Percentiles rank a stretch among this genome's conserved stretches.
Evolutionary conservation across 768 basidiomycete genomes (phyloP).

Genomic region (Russula sp.): DNA sequence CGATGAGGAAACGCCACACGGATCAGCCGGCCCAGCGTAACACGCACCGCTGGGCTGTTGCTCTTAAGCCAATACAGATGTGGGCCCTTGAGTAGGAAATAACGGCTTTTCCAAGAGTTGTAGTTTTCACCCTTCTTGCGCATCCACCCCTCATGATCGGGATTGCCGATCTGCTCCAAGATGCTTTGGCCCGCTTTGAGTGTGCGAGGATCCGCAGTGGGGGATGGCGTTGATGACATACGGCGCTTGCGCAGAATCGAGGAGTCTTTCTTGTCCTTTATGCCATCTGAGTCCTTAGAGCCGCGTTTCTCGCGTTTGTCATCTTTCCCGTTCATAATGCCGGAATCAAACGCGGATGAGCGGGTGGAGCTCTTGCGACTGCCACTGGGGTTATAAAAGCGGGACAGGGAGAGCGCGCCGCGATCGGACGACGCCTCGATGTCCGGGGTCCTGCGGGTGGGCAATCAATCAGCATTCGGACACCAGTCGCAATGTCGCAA

Average conservation of each 20-base stretch:
- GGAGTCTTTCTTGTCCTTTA: slow-evolving; percentile 33
- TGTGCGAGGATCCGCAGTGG: background rate
- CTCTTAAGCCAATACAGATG: slow-evolving; percentile 85
- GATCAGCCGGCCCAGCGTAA: background rate
- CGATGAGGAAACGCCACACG: background rate
- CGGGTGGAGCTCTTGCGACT: slow-evolving; percentile 41
- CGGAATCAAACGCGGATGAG: slow-evolving; percentile 38
- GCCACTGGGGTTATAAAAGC: slow-evolving; percentile 35
- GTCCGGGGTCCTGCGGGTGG: slow-evolving; percentile 30
- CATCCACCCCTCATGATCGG: slow-evolving; percentile 93
- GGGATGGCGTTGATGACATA: slow-evolving; percentile 28
- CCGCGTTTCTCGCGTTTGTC: slow-evolving; percentile 26
- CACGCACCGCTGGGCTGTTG: slow-evolving; percentile 50
- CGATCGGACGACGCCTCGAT: slow-evolving; percentile 41
- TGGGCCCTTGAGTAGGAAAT: slow-evolving; percentile 87
- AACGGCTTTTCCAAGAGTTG: slow-evolving; percentile 87
- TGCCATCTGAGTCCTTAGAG: slow-evolving; percentile 23
- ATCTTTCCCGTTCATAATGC: slow-evolving; percentile 25
- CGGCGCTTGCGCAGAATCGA: slow-evolving; percentile 49
- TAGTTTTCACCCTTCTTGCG: slow-evolving; percentile 92
- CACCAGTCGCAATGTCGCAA: slow-evolving; percentile 1
- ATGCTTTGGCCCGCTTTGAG: slow-evolving; percentile 58
- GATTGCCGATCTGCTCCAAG: slow-evolving; percentile 82
- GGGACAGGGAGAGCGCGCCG: slow-evolving; percentile 14
- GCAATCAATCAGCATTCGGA: background rate